These are phyloP conservation scores for Fusarium pininemorale DNA, from an alignment of 2,329 filamentous ascomycete genomes.

Conservation along the genomic window DNA sequence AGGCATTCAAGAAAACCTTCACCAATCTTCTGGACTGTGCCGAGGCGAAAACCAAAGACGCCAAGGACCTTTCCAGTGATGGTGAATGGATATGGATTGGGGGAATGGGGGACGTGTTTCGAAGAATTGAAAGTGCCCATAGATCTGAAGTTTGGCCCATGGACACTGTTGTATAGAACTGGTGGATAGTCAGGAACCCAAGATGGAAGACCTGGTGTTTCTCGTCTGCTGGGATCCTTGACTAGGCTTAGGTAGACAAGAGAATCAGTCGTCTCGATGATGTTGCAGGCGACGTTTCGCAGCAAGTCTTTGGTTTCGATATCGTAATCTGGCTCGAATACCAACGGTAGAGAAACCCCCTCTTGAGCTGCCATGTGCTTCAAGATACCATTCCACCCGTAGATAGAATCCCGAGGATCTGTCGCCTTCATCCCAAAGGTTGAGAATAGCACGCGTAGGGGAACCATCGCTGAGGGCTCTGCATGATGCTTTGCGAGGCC, in stretches of 20 bases:
- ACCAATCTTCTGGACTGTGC: neutral
- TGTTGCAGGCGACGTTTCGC: neutral
- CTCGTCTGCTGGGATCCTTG: neutral
- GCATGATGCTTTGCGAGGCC: neutral
- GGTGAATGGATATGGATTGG: neutral
- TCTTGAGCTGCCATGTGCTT: neutral
- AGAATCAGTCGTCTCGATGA: neutral
- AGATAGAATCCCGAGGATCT: neutral
- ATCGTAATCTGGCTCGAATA: neutral
- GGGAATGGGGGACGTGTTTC: neutral
- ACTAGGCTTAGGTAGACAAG: neutral
- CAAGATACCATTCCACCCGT: neutral
- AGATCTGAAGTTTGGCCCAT: neutral
- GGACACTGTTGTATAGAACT: neutral
- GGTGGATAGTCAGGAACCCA: neutral
- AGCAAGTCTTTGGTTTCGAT: neutral
- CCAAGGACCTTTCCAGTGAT: neutral
- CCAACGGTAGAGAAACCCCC: accelerated
- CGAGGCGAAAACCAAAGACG: neutral
- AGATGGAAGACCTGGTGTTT: neutral
- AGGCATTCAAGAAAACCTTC: neutral
- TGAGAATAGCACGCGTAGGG: neutral
- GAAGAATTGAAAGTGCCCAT: neutral
- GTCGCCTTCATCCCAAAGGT: neutral
- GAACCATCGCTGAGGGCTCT: neutral